Conservation (phyloP, 257 asterid species). For the Rhazya stricta region DNA sequence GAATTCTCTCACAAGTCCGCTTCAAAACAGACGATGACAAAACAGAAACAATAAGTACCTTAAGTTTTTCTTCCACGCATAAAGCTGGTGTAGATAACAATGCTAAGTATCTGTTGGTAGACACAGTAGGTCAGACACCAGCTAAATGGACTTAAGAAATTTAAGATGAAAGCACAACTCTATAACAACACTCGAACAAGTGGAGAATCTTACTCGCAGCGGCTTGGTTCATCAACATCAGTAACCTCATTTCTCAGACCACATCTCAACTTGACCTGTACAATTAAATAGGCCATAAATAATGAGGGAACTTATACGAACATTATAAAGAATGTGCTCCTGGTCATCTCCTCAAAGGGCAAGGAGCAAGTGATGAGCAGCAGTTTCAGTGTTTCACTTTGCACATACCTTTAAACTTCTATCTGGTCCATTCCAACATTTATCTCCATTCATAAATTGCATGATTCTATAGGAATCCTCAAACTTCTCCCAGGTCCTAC, state of each 20-base stretch:
- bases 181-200: neutral
- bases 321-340: neutral
- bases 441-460: constrained; percentile 78
- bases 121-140: constrained; percentile 17
- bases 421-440: constrained; percentile 99
- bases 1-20: neutral
- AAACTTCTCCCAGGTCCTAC: constrained; percentile 87
- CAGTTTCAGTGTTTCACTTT: neutral
- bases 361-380: neutral
- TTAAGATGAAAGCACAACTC: neutral
- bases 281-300: constrained; percentile 5
- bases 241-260: constrained; percentile 78
- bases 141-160: neutral
- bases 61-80: constrained; percentile 69
- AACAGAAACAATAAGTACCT: constrained; percentile 34
- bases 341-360: too few relatives aligned
- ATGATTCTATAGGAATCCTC: constrained; percentile 68
- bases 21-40: neutral
- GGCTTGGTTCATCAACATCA: constrained; percentile 96
- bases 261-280: constrained; percentile 84
- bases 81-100: constrained; percentile 78
- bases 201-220: constrained; percentile 78
- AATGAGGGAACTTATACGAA: neutral
- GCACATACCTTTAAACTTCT: constrained; percentile 73
- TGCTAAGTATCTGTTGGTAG: constrained; percentile 59